Evolutionary conservation across 2,329 filamentous ascomycete genomes (phyloP).

Genomic region (Penicillium sp.): DNA sequence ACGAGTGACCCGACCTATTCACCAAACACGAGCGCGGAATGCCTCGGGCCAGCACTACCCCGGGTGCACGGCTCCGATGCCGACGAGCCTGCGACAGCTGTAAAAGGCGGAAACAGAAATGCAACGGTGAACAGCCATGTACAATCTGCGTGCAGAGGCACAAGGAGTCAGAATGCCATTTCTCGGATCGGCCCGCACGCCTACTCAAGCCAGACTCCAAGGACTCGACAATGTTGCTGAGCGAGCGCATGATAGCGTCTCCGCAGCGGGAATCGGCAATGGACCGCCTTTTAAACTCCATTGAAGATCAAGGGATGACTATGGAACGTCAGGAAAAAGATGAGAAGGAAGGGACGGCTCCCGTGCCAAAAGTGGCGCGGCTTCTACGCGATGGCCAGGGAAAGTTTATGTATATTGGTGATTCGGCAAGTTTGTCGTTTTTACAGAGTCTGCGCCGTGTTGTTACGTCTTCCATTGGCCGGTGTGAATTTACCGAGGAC

Average conservation of each 20-base stretch:
- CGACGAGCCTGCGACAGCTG: constrained; percentile 46
- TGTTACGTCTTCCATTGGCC: constrained; percentile 46
- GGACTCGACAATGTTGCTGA: constrained; percentile 34
- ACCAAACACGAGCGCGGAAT: constrained; percentile 16
- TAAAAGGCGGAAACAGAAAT: constrained; percentile 52
- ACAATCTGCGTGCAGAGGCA: constrained; percentile 49
- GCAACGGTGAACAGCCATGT: constrained; percentile 52
- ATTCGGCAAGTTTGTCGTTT: constrained; percentile 54
- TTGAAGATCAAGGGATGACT: constrained; percentile 32
- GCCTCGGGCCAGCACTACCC: constrained; percentile 31
- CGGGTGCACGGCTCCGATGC: constrained; percentile 35
- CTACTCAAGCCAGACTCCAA: constrained; percentile 33
- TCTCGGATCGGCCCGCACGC: constrained; percentile 38
- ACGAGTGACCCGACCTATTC: constrained; percentile 4
- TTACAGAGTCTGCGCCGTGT: constrained; percentile 53
- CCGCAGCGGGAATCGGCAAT: constrained; percentile 35
- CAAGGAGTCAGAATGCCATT: constrained; percentile 43
- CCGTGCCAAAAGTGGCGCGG: constrained; percentile 42
- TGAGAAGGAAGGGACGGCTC: constrained; percentile 34
- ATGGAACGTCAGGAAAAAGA: constrained; percentile 29
- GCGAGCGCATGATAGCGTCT: constrained; percentile 29
- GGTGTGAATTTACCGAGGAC: constrained; percentile 43
- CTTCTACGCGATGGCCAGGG: constrained; percentile 53
- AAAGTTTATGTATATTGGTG: constrained; percentile 55
- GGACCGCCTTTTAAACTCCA: constrained; percentile 33